A percentile compares a stretch with the other conserved stretches of the same genome.
Conservation (phyloP, 768 basidiomycete species). For the Rossbeevera mucosa region DNA sequence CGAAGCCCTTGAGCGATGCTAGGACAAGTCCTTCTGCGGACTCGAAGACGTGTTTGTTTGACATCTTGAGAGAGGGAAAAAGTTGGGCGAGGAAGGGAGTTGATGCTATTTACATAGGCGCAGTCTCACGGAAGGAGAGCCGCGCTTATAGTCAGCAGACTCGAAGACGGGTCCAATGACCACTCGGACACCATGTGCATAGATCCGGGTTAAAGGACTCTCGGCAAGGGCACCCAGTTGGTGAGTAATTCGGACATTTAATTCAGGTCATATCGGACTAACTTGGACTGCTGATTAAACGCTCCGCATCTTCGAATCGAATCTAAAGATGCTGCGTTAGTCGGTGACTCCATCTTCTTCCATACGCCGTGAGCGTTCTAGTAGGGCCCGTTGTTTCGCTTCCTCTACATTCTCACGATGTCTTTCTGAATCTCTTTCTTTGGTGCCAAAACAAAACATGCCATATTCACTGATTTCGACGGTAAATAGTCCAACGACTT, state of each 20-base stretch:
- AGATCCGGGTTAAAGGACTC: no score
- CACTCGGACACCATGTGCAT: no score
- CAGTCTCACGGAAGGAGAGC: no score
- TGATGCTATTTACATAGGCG: no score
- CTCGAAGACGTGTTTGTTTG: slow-evolving; percentile 40
- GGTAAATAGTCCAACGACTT: slow-evolving; percentile 66
- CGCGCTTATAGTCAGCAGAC: no score
- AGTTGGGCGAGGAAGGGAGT: no score
- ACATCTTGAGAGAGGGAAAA: slow-evolving; percentile 25
- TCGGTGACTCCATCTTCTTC: slow-evolving; percentile 13
- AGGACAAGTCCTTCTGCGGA: slow-evolving; percentile 41
- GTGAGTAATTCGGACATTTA: no score
- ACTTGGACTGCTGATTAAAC: no score
- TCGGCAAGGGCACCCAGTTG: no score
- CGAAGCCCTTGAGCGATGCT: slow-evolving; percentile 39
- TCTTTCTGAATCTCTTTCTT: slow-evolving; percentile 43
- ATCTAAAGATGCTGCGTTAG: slow-evolving; percentile 7
- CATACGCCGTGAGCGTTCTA: slow-evolving; percentile 18
- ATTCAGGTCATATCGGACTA: no score
- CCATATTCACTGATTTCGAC: slow-evolving; percentile 67
- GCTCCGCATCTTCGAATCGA: not conserved
- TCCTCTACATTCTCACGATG: slow-evolving; percentile 32
- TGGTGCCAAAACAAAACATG: slow-evolving; percentile 51
- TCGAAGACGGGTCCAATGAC: no score
- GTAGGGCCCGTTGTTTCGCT: slow-evolving; percentile 26